Base-by-base conservation (phyloP, 2,329 filamentous ascomycete species). In the Botrytis porri region DNA sequence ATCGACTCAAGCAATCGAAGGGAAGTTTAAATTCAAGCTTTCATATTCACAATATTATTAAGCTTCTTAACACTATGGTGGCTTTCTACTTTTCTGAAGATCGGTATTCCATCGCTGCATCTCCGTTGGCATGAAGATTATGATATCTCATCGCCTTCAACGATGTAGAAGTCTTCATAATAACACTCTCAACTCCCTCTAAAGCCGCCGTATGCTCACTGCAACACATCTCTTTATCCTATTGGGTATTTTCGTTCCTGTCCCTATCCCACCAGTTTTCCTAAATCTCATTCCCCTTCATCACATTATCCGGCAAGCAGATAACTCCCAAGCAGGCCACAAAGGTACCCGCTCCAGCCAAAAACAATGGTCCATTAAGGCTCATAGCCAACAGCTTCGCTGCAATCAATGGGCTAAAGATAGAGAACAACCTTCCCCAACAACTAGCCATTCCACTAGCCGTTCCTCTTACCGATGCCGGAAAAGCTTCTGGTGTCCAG, bases 381-480 rank as follows among this genome's bases (percentile, higher is more conserved):
- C 83, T 81, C 0, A 78, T 76, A 41, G 76, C 71, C 0, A 82
- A 80, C 54, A 84, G 81, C n/a, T 85, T 81, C 75, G 87, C 84
- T 7, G 86, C 87, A 70, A 88, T 87, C 54, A 89, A 77, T 0
- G 88, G 88, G 54, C 86, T 87, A 25, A 89, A 83, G 62, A 90
- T 89, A 16, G 86, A 85, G 75, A 88, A 88, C 37, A 89, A 71
- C 2, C 88, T 80, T 1, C 88, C 88, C 86, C 86, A 89, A 77
- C 88, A 89, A 74, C 85, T 86, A 2, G 87, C 86, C 20, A 89
- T 74, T 0, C 88, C 88, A 76, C 85, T 86, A 0, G 88, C 82
- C 0, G 85, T 88, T 6, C 85, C 86, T 51, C 85, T 79, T 25
- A 88, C 83, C 0, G 84, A 83, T 4, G 86, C 85, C 0, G 85